phyloP scores from a whole-genome alignment of 2,329 filamentous ascomycete species.

The Phialophora verrucosa region DNA sequence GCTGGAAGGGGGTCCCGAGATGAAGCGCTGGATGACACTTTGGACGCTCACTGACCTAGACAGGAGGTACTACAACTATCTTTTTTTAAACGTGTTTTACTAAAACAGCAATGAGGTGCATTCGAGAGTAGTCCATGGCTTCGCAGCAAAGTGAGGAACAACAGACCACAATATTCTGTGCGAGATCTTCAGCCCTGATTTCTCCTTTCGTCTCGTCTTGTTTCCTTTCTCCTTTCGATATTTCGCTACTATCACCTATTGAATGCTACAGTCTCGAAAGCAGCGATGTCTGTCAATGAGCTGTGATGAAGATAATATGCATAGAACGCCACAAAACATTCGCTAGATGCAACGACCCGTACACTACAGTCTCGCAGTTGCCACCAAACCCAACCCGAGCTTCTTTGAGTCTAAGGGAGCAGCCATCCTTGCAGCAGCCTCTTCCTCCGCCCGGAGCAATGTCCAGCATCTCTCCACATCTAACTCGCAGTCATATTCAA shows the following conservation, averaged over 20 bases:
- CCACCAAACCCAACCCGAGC: neutral
- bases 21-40: neutral
- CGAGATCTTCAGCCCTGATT: neutral
- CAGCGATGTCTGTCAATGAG: neutral
- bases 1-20: neutral
- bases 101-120: neutral
- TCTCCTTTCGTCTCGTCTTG: neutral
- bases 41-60: neutral
- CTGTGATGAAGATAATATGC: neutral
- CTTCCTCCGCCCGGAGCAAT: neutral
- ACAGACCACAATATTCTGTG: neutral
- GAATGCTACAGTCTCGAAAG: neutral
- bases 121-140: neutral
- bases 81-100: neutral
- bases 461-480: conserved; percentile 20
- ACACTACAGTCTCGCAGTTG: neutral
- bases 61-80: neutral
- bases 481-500: conserved; percentile 17
- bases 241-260: neutral
- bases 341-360: neutral
- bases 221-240: neutral
- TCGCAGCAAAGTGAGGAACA: neutral
- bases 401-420: neutral
- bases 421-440: neutral
- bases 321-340: neutral